Conservation (phyloP, 495 filamentous ascomycete species). For the Gamarada debralockiae region DNA sequence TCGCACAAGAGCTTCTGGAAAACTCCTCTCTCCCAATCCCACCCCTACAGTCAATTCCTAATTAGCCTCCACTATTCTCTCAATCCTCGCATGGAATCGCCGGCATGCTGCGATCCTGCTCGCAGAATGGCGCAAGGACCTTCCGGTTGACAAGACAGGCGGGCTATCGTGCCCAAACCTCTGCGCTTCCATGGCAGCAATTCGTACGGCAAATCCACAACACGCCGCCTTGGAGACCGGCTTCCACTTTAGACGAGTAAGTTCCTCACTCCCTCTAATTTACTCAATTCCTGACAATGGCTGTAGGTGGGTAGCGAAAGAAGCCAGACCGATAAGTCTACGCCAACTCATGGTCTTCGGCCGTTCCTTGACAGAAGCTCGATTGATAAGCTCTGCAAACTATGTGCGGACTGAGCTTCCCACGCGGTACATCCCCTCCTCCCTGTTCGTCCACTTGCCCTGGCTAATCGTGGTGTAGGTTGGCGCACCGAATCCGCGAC, state of each 20-base stretch:
- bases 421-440: constrained; percentile 53
- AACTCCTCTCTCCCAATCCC: not conserved
- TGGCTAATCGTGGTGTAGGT: constrained; percentile 38
- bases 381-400: constrained; percentile 90
- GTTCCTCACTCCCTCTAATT: too few species aligned
- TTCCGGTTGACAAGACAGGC: constrained; percentile 19
- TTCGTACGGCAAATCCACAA: constrained; percentile 11
- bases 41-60: not conserved
- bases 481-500: constrained; percentile 91
- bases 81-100: constrained; percentile 25
- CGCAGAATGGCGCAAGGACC: constrained; percentile 24
- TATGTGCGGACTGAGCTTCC: constrained; percentile 96
- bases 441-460: too few species aligned
- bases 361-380: constrained; percentile 82
- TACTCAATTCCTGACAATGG: constrained; percentile 17
- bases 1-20: not conserved
- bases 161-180: not conserved
- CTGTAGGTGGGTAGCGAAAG: constrained; percentile 76
- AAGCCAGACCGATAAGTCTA: constrained; percentile 82
- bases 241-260: constrained; percentile 84
- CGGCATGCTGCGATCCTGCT: constrained; percentile 27
- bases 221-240: constrained; percentile 72
- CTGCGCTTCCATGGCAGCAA: too few species aligned
- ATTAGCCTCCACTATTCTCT: not conserved
- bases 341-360: constrained; percentile 92